phyloP scores from a whole-genome alignment of 768 basidiomycete species.

The Leccinum variicolor region DNA sequence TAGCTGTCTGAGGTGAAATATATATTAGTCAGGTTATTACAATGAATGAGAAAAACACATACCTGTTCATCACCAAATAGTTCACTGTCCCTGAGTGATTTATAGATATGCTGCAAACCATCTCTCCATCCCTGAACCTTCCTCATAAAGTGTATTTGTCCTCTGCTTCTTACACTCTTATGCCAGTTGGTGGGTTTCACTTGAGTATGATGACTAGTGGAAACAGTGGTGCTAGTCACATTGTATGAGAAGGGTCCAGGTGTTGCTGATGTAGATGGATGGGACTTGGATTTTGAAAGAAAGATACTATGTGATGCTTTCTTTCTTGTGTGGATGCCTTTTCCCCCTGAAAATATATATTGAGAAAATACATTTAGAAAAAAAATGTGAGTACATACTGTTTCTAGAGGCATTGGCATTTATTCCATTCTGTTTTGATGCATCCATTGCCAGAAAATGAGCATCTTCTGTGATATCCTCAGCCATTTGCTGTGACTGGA shows the following conservation, averaged over 20 bases:
- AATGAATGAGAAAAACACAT: not conserved
- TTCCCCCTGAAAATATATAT: not conserved
- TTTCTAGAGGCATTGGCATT: not conserved
- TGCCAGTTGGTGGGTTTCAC: not conserved
- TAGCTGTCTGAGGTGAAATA: conserved; percentile 4
- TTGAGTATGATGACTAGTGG: not conserved
- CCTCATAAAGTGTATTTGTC: not conserved
- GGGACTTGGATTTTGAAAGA: not conserved
- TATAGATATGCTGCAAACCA: conserved; percentile 1
- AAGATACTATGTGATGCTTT: not conserved
- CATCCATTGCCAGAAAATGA: not conserved
- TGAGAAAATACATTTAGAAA: not conserved
- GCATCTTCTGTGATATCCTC: too few relatives aligned
- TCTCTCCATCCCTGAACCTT: conserved; percentile 16
- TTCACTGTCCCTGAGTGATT: not conserved
- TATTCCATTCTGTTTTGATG: not conserved
- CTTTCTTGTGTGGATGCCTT: not conserved
- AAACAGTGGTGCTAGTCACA: not conserved
- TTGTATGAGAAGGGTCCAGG: not conserved
- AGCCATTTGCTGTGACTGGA: not conserved
- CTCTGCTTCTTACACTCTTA: not conserved
- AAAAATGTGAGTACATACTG: not conserved
- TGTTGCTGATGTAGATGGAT: not conserved
- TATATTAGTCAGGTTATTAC: not conserved
- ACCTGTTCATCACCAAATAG: conserved; percentile 23